Evolutionary conservation across 768 basidiomycete species (phyloP).

Genomic region (Collybia nuda): DNA sequence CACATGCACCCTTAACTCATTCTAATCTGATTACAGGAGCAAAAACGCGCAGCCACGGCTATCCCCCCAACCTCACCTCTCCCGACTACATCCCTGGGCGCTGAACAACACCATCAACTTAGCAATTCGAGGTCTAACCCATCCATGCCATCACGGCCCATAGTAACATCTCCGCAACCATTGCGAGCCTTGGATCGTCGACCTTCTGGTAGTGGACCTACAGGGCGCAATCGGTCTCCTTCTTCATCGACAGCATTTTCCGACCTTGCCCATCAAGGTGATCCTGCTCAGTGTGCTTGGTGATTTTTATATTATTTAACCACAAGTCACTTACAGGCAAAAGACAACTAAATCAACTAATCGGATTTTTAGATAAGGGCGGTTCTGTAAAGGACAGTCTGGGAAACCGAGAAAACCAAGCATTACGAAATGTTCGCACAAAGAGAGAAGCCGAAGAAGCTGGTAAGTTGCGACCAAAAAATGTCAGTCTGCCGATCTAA

Average conservation of each 20-base stretch:
- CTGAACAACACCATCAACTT: slow-evolving; percentile 31
- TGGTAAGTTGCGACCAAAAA: slow-evolving; percentile 41
- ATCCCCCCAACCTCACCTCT: slow-evolving; percentile 30
- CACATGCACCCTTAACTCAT: background rate
- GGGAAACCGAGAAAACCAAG: slow-evolving; percentile 60
- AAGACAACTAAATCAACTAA: slow-evolving; percentile 82
- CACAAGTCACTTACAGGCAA: slow-evolving; percentile 52
- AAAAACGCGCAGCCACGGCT: slow-evolving; percentile 50
- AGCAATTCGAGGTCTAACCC: slow-evolving; percentile 45
- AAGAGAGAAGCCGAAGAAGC: slow-evolving; percentile 93
- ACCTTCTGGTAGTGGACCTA: slow-evolving; percentile 58
- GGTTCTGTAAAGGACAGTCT: slow-evolving; percentile 60
- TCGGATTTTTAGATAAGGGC: slow-evolving; percentile 82
- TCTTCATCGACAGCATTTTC: slow-evolving; percentile 81
- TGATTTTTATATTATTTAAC: background rate
- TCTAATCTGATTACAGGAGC: slow-evolving; percentile 47
- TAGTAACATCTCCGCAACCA: slow-evolving; percentile 71
- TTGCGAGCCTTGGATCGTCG: slow-evolving; percentile 73
- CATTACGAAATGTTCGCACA: slow-evolving; percentile 74
- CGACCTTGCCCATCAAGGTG: slow-evolving; percentile 86
- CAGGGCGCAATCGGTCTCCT: slow-evolving; percentile 70
- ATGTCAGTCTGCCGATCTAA: slow-evolving; percentile 6
- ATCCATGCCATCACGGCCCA: slow-evolving; percentile 45
- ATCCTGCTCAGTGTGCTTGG: background rate
- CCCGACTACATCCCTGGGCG: slow-evolving; percentile 28